Evolutionary conservation across 306 rosid genomes (phyloP).

Genomic region (Acacia crassicarpa): DNA sequence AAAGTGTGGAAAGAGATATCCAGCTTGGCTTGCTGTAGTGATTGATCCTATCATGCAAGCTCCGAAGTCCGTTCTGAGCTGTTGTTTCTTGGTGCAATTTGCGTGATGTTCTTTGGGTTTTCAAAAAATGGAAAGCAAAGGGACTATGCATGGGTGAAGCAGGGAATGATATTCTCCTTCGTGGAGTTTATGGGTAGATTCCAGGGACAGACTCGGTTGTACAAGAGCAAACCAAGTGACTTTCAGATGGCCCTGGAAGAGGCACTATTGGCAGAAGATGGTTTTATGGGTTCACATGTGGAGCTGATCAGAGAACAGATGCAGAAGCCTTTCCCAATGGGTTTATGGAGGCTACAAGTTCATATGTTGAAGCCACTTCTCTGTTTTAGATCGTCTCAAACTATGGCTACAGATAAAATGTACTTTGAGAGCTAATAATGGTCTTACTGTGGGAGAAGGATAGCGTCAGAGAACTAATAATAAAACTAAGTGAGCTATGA

Average conservation of each 20-base stretch:
- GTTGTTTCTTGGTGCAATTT: slow-evolving; percentile 71
- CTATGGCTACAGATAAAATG: too few species aligned
- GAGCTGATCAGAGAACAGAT: slow-evolving; percentile 39
- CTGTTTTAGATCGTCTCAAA: too few species aligned
- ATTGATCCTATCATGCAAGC: slow-evolving; percentile 89
- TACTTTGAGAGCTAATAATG: too few species aligned
- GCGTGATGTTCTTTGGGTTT: slow-evolving; percentile 94
- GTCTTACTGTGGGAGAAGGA: too few species aligned
- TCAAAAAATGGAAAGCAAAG: slow-evolving; percentile 86
- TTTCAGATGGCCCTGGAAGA: slow-evolving; percentile 91
- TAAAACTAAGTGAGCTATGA: too few species aligned
- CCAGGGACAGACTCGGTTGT: slow-evolving; percentile 88
- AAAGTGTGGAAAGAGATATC: slow-evolving; percentile 87
- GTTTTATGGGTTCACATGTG: slow-evolving; percentile 48
- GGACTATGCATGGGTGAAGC: slow-evolving; percentile 98
- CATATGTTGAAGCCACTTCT: slow-evolving; percentile 52
- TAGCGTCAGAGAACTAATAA: too few species aligned
- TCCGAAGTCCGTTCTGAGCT: slow-evolving; percentile 71
- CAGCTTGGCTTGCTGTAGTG: slow-evolving; percentile 96
- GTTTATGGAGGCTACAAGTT: slow-evolving; percentile 44
- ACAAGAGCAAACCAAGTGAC: slow-evolving; percentile 85
- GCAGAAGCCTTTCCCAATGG: slow-evolving; percentile 39
- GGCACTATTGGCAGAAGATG: slow-evolving; percentile 81
- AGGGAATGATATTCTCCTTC: slow-evolving; percentile 88
- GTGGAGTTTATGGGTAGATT: slow-evolving; percentile 73